Conservation (phyloP, 2,329 filamentous ascomycete species). For the Periconia sp. region DNA sequence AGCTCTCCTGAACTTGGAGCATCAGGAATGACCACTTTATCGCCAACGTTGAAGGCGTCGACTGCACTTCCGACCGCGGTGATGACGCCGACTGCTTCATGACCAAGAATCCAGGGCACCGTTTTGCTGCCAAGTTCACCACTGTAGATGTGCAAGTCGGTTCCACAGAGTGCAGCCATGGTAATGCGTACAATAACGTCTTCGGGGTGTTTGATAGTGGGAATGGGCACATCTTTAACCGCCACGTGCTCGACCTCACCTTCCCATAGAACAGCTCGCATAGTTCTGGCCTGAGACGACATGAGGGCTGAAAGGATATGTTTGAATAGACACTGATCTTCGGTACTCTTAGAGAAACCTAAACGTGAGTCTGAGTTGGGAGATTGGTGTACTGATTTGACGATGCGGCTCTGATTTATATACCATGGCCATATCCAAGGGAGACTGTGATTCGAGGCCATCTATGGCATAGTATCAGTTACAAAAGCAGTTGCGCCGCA, state of each 20-base stretch:
- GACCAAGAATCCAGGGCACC: constrained; percentile 39
- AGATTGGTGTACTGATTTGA: too few species aligned
- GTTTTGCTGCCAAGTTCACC: constrained; percentile 69
- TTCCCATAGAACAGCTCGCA: neutral
- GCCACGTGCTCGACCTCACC: neutral
- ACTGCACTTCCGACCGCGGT: neutral
- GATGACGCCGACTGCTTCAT: neutral
- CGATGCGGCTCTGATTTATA: too few species aligned
- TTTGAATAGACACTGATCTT: too few species aligned
- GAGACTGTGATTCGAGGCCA: too few species aligned
- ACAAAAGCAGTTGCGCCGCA: too few species aligned
- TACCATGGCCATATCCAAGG: too few species aligned
- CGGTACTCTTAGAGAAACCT: too few species aligned
- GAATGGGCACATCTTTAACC: constrained; percentile 6
- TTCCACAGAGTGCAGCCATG: constrained; percentile 43
- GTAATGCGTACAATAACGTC: constrained; percentile 45
- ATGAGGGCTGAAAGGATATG: too few species aligned
- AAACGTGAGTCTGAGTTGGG: too few species aligned
- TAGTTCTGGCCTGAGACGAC: neutral
- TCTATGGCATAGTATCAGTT: too few species aligned
- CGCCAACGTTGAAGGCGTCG: neutral
- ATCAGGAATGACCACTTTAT: neutral
- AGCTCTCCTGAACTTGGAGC: neutral
- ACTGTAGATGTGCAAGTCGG: constrained; percentile 12
- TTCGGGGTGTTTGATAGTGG: constrained; percentile 31